These are phyloP conservation scores for Dipodascus albidus DNA, from an alignment of 805 yeast genomes.

Conservation along the genomic window DNA sequence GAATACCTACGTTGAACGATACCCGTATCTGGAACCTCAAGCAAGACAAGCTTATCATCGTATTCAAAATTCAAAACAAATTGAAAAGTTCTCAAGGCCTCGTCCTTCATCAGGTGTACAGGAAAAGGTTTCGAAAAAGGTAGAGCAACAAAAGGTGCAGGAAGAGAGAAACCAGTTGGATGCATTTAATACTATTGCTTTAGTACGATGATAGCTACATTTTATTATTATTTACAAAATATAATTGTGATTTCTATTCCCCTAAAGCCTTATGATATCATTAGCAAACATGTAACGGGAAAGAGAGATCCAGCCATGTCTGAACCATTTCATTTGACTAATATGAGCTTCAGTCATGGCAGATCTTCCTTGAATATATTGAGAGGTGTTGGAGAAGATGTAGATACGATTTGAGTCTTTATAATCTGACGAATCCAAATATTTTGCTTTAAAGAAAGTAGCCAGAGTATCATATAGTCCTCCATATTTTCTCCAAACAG, in stretches of 20 bases:
- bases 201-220: background rate
- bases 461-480: constrained; percentile 24
- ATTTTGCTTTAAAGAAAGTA: constrained; percentile 13
- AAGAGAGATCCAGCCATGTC: constrained; percentile 75
- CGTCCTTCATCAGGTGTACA: no score
- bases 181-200: background rate
- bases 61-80: background rate
- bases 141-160: background rate
- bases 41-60: background rate
- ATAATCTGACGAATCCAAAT: constrained; percentile 6
- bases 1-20: background rate
- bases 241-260: no score
- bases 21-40: background rate
- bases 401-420: constrained; percentile 8
- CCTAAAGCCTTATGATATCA: constrained; percentile 33
- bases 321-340: constrained; percentile 91
- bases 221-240: background rate
- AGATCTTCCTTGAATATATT: constrained; percentile 32
- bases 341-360: constrained; percentile 77
- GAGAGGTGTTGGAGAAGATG: constrained; percentile 12
- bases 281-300: constrained; percentile 73
- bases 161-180: background rate
- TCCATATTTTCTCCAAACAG: constrained; percentile 27
- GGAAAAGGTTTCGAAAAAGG: background rate
- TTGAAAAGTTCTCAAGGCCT: background rate